phyloP scores from a whole-genome alignment of 179 eudicot genomes.

The Silene vulgaris region DNA sequence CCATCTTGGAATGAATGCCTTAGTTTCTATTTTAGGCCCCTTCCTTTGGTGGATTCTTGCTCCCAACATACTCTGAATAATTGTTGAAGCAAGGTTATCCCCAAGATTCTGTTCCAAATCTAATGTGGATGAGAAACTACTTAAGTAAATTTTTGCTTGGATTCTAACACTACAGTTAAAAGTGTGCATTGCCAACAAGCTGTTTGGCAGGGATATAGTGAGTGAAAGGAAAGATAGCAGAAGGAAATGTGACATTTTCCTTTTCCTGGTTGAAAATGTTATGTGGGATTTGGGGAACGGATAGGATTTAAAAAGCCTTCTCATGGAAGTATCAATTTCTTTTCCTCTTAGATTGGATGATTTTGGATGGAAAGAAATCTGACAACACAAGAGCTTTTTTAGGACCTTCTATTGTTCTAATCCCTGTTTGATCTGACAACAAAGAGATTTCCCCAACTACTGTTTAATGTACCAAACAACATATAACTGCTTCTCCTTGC shows the following conservation, averaged over 20 bases:
- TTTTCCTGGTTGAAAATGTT: background rate
- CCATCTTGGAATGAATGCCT: background rate
- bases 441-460: background rate
- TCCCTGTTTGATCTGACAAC: background rate
- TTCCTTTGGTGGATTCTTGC: background rate
- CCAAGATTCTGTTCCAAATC: background rate
- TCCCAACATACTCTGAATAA: background rate
- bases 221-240: background rate
- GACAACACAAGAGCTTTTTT: background rate
- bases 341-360: background rate
- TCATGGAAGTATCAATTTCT: background rate
- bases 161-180: constrained; percentile 1
- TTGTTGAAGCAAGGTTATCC: too few relatives aligned
- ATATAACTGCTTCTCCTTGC: too few relatives aligned
- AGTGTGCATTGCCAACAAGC: background rate
- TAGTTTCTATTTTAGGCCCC: background rate
- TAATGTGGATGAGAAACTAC: background rate
- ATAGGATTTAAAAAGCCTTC: background rate
- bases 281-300: background rate
- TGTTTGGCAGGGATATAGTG: background rate
- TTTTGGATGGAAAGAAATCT: background rate
- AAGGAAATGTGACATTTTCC: background rate
- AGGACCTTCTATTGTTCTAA: background rate
- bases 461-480: too few relatives aligned
- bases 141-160: background rate